phyloP scores from a whole-genome alignment of 768 basidiomycete genomes.

The Lactarius indigo region DNA sequence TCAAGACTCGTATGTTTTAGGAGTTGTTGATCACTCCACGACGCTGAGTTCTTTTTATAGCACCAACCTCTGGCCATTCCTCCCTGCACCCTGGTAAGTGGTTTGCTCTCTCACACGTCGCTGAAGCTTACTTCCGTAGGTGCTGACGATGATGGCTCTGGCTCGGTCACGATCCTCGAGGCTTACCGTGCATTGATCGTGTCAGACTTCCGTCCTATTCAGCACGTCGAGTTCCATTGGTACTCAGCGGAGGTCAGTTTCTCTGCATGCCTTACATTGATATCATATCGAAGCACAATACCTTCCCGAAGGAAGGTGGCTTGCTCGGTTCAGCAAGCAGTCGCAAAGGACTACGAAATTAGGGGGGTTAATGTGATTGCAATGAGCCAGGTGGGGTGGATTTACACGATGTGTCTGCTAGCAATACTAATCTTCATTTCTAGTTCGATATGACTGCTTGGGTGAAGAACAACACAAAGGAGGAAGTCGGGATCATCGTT shows the following conservation, averaged over 20 bases:
- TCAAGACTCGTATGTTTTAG: constrained; percentile 62
- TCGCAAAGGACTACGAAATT: constrained; percentile 70
- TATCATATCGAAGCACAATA: background rate
- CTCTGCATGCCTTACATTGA: constrained; percentile 1
- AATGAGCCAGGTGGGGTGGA: constrained; percentile 67
- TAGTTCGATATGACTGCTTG: constrained; percentile 94
- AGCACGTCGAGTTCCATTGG: constrained; percentile 78
- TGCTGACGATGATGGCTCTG: constrained; percentile 62
- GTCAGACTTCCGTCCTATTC: constrained; percentile 62
- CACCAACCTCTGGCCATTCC: constrained; percentile 75
- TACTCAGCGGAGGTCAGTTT: constrained; percentile 70
- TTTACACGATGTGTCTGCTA: constrained; percentile 2
- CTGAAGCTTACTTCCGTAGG: constrained; percentile 39
- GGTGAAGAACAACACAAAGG: constrained; percentile 69
- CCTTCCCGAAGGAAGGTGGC: constrained; percentile 60
- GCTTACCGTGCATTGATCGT: constrained; percentile 68
- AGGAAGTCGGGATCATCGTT: constrained; percentile 73
- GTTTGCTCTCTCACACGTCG: constrained; percentile 10
- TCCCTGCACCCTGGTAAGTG: constrained; percentile 67
- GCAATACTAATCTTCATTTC: constrained; percentile 14
- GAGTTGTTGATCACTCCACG: constrained; percentile 5
- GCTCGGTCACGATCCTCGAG: constrained; percentile 76
- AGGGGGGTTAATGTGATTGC: constrained; percentile 65
- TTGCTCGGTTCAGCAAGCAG: constrained; percentile 87
- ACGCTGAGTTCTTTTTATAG: constrained; percentile 34